Conservation (phyloP, 257 asterid genomes). For the Gentiana straminea region DNA sequence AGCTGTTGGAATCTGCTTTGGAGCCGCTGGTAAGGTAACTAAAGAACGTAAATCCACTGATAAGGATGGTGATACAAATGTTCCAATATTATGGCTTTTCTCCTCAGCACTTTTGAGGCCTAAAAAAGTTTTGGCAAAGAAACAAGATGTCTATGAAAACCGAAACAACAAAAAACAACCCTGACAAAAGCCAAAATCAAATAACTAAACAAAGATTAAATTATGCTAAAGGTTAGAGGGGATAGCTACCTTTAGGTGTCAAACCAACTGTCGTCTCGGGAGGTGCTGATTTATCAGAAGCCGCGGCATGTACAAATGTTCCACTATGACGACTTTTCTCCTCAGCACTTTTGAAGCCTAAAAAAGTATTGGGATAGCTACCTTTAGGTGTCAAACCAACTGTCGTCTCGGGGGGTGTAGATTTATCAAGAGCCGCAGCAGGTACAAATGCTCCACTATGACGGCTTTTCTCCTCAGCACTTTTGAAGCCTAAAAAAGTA, state of each 20-base stretch:
- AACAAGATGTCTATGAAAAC: no score
- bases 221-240: no score
- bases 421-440: slow-evolving; percentile 1
- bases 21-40: slow-evolving; percentile 20
- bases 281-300: slow-evolving; percentile 14
- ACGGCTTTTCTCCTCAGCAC: slow-evolving; percentile 18
- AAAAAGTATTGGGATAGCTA: not conserved
- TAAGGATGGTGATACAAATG: not conserved
- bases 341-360: slow-evolving; percentile 20
- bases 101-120: slow-evolving; percentile 20
- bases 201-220: no score
- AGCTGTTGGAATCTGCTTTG: slow-evolving; percentile 31
- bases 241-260: not conserved
- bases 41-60: slow-evolving; percentile 16
- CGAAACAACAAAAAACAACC: no score
- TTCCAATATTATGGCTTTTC: slow-evolving; percentile 21
- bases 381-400: slow-evolving; percentile 20
- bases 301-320: slow-evolving; percentile 2
- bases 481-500: slow-evolving; percentile 16
- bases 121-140: not conserved
- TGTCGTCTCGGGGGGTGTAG: slow-evolving; percentile 21
- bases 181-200: no score
- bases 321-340: slow-evolving; percentile 20
- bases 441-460: slow-evolving; percentile 12
- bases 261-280: slow-evolving; percentile 28